Base-by-base conservation (phyloP, 306 rosid genomes). In the Spatholobus suberectus region DNA sequence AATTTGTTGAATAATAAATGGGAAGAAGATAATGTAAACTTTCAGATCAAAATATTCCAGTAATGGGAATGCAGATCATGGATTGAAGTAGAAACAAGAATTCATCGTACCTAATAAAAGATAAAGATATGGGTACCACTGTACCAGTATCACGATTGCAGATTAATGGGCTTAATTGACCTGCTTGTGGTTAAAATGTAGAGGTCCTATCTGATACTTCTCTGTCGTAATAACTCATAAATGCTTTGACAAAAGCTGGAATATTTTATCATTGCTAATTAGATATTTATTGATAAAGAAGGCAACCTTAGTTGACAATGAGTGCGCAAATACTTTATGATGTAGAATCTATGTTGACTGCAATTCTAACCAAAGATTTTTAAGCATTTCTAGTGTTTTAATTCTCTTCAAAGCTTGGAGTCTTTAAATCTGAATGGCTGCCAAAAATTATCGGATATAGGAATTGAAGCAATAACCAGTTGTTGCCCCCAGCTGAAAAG, bases 401-500 rank as follows among this genome's bases (percentile, higher is more conserved):
- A 72, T 84, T 89, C 94, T 86, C 92, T 89, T 71, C 87, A 80
- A 89, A 81, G 83, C 68, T 88, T 94, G 81, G 93, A 89, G 86
- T 81, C 87, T 85, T 85, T 94, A 77, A 94, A 94, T 86, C 91
- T 94, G 58, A 94, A 94, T 77, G 92, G 91, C 88, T 94, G 98
- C 90, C 98, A 90, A 81, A 94, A 90, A 89, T 89, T 94, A 75
- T 92, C 93, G 8, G 97, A 94, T 86, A 83, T 85, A 13, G 98
- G 97, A 83, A 84, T 90, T 81, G 88, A 89, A 85, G 94, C 88
- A 73, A 90, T 94, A 77, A 86, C 93, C 77, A 85, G 87, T 80
- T 87, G 88, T 69, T 92, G 95, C 78, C 88, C 97, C 76, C 85
- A 43, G 57, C 81, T 92, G 67, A 90, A 89, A 86, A 57, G 61